Conservation (phyloP, 2,329 filamentous ascomycete genomes). For the Periconia digitata region DNA sequence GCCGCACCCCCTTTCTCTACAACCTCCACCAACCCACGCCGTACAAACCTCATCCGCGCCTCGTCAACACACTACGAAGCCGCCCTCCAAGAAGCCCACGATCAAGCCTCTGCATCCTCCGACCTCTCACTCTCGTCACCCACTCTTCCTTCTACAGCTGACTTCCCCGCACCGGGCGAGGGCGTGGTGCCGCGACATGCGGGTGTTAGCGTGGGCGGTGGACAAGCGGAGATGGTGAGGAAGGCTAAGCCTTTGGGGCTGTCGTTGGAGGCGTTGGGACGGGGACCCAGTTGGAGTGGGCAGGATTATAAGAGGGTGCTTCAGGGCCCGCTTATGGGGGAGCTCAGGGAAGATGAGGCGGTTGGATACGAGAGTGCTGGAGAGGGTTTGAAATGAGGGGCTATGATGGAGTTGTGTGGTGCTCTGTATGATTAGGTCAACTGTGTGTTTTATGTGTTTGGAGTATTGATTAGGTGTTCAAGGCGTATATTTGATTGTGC, state of each 20-base stretch:
- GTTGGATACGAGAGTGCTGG: constrained; percentile 28
- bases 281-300: constrained; percentile 37
- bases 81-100: constrained; percentile 24
- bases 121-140: constrained; percentile 19
- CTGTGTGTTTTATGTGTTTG: no score
- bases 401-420: not conserved
- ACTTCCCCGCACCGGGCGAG: constrained; percentile 31
- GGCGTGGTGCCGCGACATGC: constrained; percentile 37
- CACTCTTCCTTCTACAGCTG: constrained; percentile 11
- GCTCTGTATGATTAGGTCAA: not conserved
- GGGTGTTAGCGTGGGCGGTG: constrained; percentile 23
- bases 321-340: constrained; percentile 25
- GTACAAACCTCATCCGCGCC: constrained; percentile 20
- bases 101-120: constrained; percentile 25
- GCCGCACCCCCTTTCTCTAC: constrained; percentile 38
- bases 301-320: constrained; percentile 38
- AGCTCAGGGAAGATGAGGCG: constrained; percentile 16
- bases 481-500: no score
- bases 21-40: constrained; percentile 27
- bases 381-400: not conserved
- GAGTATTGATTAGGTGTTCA: no score
- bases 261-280: constrained; percentile 31
- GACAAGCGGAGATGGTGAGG: constrained; percentile 28
- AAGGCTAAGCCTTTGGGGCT: constrained; percentile 32
- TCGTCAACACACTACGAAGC: constrained; percentile 36